Conservation (phyloP, 1,284 basidiomycete genomes). For the Trametes pubescens region DNA sequence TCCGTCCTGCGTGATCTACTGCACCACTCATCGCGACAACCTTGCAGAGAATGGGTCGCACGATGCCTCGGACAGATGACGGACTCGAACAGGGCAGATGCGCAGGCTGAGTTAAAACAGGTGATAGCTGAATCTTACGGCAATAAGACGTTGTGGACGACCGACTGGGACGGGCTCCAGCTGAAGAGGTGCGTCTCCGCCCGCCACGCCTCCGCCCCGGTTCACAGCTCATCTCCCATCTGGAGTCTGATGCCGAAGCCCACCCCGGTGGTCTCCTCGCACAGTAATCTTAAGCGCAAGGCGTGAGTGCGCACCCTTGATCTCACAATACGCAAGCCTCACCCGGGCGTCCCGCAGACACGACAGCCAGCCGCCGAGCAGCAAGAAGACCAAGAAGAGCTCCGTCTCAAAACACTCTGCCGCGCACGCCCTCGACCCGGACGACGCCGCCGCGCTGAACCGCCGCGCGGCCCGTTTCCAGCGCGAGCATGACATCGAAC, state of each 20-base stretch:
- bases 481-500: conserved; percentile 83
- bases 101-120: conserved; percentile 84
- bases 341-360: conserved; percentile 19
- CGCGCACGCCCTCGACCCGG: conserved; percentile 55
- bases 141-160: conserved; percentile 85
- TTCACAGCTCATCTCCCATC: conserved; percentile 34
- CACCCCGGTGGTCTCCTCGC: conserved; percentile 51
- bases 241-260: conserved; percentile 74
- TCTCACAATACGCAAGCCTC: background rate
- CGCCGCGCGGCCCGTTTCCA: conserved; percentile 80
- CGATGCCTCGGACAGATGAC: conserved; percentile 85
- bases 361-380: conserved; percentile 39
- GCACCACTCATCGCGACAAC: conserved; percentile 14
- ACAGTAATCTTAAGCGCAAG: conserved; percentile 73
- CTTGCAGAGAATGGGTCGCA: conserved; percentile 82
- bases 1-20: background rate
- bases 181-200: conserved; percentile 70
- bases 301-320: conserved; percentile 47
- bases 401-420: conserved; percentile 53
- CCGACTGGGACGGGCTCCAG: conserved; percentile 86
- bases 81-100: conserved; percentile 75
- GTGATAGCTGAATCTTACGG: conserved; percentile 86
- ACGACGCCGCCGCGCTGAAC: conserved; percentile 72
- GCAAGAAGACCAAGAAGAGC: conserved; percentile 77
- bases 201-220: background rate